Base-by-base conservation (phyloP, 129 eudicot species). In the Flaveria trinervia region DNA sequence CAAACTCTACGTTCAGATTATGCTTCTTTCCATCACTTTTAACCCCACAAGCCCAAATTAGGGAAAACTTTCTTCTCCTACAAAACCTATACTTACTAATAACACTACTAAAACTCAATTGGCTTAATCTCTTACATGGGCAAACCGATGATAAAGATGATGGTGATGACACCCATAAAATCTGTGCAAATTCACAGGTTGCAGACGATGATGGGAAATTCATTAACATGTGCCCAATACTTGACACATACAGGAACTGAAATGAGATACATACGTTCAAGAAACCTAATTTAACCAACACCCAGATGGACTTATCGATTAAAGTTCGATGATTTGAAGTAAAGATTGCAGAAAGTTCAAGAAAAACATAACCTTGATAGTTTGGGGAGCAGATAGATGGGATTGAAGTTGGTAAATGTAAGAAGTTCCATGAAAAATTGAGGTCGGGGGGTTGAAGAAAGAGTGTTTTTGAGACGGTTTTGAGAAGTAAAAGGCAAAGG, bases 51-150 rank as follows among this genome's bases (percentile, higher is more conserved):
- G 76, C 88, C 77, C 85, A 26, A 59, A 86, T 48, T 59, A 75
- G 49, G 28, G 80, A 44, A 64, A 83, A 52, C 9, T 65, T 75
- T 71, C 74, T 68, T 49, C 86, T 68, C 70, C 57, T 41, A 41
- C n/a, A 25, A 46, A 70, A 45, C 72, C 76, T 81, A 33, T 73
- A 72, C 70, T 82, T 79, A 68, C 82, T 67, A 43, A 17, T 75
- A 20, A 65, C n/a, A 60, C 84, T 74, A 80, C 14, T 9, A 17
- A 68, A 28, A 57, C 54, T 70, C 28, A 28, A 74, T 33, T 49
- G 51, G 18, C 11, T 59, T 50, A 30, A 55, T 66, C 82, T 70
- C 70, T 84, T 79, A 86, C 90, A 88, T 79, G 86, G 86, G 73
- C 83, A 85, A 72, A 68, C 33, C 65, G 60, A 55, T 36, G 83